Conservation (phyloP, 257 asterid species). For the Anisodus acutangulus region DNA sequence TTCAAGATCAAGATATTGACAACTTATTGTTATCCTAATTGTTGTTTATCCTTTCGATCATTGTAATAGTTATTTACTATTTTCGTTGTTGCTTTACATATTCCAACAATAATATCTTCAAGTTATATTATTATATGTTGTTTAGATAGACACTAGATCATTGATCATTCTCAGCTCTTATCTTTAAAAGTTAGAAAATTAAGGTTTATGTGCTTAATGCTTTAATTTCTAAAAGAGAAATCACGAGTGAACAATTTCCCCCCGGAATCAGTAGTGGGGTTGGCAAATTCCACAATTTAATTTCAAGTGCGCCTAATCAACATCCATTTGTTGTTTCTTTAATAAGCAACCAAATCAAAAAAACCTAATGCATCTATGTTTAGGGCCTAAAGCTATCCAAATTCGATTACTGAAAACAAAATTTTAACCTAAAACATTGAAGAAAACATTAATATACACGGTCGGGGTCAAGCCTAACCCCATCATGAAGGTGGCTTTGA, state of each 20-base stretch:
- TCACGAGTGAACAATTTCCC: neutral
- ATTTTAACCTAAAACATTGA: neutral
- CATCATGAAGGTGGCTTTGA: too few species aligned
- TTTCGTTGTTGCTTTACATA: too few species aligned
- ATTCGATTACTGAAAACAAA: neutral
- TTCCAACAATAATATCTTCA: too few species aligned
- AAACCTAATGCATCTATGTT: neutral
- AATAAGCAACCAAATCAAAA: neutral
- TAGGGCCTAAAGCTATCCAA: neutral
- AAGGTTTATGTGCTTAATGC: neutral
- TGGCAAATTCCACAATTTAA: neutral
- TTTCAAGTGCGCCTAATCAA: neutral
- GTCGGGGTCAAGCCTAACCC: too few species aligned
- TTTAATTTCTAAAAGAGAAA: neutral
- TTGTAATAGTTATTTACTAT: too few species aligned
- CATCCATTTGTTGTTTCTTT: neutral
- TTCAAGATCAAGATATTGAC: too few species aligned
- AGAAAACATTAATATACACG: too few species aligned
- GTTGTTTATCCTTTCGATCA: too few species aligned
- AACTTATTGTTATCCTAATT: too few species aligned
- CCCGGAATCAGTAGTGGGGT: neutral
- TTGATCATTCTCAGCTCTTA: neutral
- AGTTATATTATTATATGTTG: too few species aligned
- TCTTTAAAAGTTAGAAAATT: neutral
- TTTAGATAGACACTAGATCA: neutral